Percentiles rank a stretch among this genome's conserved stretches.
Evolutionary conservation across 371 early-diverging fungal species (phyloP).

Genomic region (Mucor racemosus): DNA sequence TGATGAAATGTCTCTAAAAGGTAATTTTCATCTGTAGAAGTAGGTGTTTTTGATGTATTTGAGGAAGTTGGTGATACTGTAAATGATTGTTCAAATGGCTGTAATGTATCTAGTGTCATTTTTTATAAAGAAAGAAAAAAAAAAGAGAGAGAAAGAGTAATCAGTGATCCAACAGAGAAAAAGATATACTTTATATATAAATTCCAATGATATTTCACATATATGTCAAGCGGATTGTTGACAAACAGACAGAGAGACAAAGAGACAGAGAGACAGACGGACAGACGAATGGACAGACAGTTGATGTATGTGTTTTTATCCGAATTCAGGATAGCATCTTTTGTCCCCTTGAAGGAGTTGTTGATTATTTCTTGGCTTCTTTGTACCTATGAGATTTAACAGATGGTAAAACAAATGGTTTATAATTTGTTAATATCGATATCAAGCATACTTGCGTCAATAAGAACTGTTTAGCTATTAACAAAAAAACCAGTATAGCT

Average conservation of each 20-base stretch:
- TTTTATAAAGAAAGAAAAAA: neutral
- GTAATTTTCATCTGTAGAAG: constrained; percentile 21
- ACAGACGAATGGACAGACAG: neutral
- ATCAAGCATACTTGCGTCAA: no score
- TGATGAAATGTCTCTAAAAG: constrained; percentile 52
- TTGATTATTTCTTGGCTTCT: neutral
- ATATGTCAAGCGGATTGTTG: neutral
- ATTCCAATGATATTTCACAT: constrained; percentile 5
- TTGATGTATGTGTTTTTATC: constrained; percentile 3
- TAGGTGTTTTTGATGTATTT: constrained; percentile 3
- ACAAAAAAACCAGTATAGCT: neutral
- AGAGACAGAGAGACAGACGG: no score
- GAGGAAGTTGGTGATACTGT: constrained; percentile 10
- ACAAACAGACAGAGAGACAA: no score
- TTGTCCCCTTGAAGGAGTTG: constrained; percentile 5
- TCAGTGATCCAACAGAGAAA: constrained; percentile 7
- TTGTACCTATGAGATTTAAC: neutral
- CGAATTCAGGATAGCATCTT: constrained; percentile 9
- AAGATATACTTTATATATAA: neutral
- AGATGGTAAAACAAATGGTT: no score
- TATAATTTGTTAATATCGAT: no score
- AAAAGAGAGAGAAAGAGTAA: constrained; percentile 14
- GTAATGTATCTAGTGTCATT: constrained; percentile 35
- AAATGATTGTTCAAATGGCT: constrained; percentile 45
- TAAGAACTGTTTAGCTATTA: neutral